phyloP scores from a whole-genome alignment of 257 asterid species.

The Leptodermis oblonga region DNA sequence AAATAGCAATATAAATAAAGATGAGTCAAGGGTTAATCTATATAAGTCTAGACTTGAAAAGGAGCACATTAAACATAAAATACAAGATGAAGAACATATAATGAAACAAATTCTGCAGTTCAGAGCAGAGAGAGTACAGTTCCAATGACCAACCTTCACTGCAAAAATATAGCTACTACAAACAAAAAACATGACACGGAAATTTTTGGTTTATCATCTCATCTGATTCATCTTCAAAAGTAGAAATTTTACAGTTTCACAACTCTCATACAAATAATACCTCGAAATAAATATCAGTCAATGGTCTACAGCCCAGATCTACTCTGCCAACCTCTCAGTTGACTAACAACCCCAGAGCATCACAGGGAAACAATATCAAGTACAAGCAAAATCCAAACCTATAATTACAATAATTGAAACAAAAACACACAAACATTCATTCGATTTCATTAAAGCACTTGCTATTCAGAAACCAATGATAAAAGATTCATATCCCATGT shows the following conservation, averaged over 20 bases:
- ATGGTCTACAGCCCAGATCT: neutral
- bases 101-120: neutral
- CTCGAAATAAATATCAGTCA: neutral
- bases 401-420: neutral
- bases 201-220: too few relatives aligned
- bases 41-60: neutral
- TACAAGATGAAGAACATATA: neutral
- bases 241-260: neutral
- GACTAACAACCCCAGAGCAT: neutral
- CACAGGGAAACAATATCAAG: neutral
- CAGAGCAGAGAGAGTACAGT: neutral
- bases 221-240: neutral
- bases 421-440: neutral
- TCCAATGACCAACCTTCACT: neutral
- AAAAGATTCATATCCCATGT: neutral
- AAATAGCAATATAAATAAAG: neutral
- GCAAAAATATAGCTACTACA: neutral
- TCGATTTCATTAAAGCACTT: neutral
- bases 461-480: neutral
- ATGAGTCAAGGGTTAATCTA: neutral
- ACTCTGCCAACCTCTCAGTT: neutral
- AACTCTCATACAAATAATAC: neutral
- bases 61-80: neutral
- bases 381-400: neutral
- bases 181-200: neutral